Evolutionary conservation across 768 basidiomycete species (phyloP), one percentile per base, ranked within the genome.

Genomic region (Pulveroboletus sp.): DNA sequence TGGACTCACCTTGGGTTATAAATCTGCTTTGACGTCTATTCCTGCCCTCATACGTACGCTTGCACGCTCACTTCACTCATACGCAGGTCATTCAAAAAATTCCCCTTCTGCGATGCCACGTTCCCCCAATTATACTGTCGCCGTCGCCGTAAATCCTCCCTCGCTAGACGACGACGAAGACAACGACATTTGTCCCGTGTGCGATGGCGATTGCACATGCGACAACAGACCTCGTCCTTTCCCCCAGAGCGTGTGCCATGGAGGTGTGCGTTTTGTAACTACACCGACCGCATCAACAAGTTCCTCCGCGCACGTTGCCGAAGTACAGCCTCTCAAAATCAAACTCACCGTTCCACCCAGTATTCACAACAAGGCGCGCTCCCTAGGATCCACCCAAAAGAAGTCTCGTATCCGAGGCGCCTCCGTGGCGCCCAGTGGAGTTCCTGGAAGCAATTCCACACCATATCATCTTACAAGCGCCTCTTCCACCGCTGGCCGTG

Each of bases 181-280:
- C 76, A 80, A 81, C 80, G 85, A 90, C 66, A 89, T 91, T 48
- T 92, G 89, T 68, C 89, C 88, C 8, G 87, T 91, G 55, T 92
- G 89, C 87, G 90, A 91, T 75, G 84, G 86, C 63, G 84, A 88
- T 63, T 92, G 89, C 75, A 90, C 86, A 25, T 91, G 89, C 76
- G 51, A 68, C 66, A 81, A 76, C 74, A 73, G 68, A 58, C 63
- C 71, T 45, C 63, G 58, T 51, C 51, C 62, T 37, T 61, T 65
- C 43, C 67, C 62, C 51, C 71, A 64, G 56, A 60, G 53, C 47
- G 54, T 49, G 38, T 39, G 41, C 51, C 49, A 57, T 51, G 73
- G 72, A 68, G 57, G 56, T 68, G 67, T 66, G 56, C 68, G 64
- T 48, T 69, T 69, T 64, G 66, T 68, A 49, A 50, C 63, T 60